A percentile compares a stretch with the other conserved stretches of the same genome.
Evolutionary conservation across 1,284 basidiomycete species (phyloP).

Genomic region (Cutaneotrichosporon cyanovorans): DNA sequence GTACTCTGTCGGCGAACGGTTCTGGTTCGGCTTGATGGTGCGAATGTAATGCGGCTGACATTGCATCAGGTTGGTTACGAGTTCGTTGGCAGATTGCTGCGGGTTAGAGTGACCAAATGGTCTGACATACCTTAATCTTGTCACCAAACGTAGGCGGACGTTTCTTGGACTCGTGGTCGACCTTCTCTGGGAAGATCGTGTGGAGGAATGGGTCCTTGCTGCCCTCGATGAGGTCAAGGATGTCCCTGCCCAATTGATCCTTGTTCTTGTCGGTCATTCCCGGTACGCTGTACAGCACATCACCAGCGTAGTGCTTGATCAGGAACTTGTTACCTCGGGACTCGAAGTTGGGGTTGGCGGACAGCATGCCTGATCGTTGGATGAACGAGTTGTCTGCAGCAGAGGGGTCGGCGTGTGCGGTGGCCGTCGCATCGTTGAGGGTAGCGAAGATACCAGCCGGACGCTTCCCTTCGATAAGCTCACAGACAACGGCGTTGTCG

Average conservation of each 20-base stretch:
- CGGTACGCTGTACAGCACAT: conserved; percentile 93
- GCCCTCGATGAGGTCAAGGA: conserved; percentile 77
- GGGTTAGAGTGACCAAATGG: too few relatives aligned
- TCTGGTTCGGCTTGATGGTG: conserved; percentile 99
- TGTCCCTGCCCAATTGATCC: conserved; percentile 89
- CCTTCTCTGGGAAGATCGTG: conserved; percentile 83
- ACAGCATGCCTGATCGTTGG: conserved; percentile 74
- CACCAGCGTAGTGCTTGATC: conserved; percentile 92
- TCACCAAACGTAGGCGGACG: conserved; percentile 96
- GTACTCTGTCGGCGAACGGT: conserved; percentile 85
- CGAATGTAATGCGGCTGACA: conserved; percentile 97
- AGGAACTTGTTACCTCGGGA: conserved; percentile 83
- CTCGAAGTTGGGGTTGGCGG: conserved; percentile 84
- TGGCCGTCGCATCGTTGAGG: conserved; percentile 95
- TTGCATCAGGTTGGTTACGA: conserved; percentile 93
- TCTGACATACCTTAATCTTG: too few relatives aligned
- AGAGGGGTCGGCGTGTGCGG: conserved; percentile 91
- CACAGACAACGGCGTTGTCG: conserved; percentile 70
- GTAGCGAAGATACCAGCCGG: conserved; percentile 98
- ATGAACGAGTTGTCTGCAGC: conserved; percentile 97
- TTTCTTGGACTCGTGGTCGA: conserved; percentile 96
- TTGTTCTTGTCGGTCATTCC: conserved; percentile 99
- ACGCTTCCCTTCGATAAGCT: conserved; percentile 90
- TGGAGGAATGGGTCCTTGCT: conserved; percentile 81
- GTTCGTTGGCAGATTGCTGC: conserved; percentile 81